Percentiles rank a stretch among this genome's conserved stretches.
phyloP scores from a whole-genome alignment of 2,329 filamentous ascomycete genomes.

The Scedosporium dehoogii region DNA sequence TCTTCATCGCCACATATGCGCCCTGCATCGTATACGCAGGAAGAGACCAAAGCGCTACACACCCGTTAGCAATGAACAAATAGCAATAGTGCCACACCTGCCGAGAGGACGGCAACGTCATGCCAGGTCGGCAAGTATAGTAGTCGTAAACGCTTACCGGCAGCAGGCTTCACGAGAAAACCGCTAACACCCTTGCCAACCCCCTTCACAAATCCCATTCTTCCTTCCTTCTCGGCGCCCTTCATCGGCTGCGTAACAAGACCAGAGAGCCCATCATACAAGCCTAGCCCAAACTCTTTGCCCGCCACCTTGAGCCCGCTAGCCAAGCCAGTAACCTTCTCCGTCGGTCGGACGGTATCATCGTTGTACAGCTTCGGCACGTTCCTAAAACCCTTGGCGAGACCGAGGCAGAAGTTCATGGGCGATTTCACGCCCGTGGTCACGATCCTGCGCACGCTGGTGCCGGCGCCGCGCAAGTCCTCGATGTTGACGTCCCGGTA shows the following conservation, averaged over 20 bases:
- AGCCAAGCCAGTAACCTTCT: constrained; percentile 68
- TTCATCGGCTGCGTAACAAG: constrained; percentile 68
- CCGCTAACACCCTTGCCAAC: constrained; percentile 78
- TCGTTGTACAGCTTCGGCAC: constrained; percentile 79
- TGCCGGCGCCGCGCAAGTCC: background rate
- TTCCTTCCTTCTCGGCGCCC: constrained; percentile 39
- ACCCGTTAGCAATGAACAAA: background rate
- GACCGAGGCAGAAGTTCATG: constrained; percentile 72
- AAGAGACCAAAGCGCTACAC: constrained; percentile 9
- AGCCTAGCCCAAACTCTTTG: constrained; percentile 65
- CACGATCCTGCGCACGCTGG: constrained; percentile 1
- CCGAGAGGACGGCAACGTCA: background rate
- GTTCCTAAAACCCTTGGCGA: constrained; percentile 83
- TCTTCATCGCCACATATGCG: constrained; percentile 66
- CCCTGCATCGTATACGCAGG: constrained; percentile 80
- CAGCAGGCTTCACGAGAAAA: constrained; percentile 70
- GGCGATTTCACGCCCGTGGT: constrained; percentile 59
- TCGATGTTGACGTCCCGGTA: constrained; percentile 4
- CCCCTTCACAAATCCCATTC: constrained; percentile 61
- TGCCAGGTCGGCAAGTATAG: background rate
- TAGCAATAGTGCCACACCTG: no score
- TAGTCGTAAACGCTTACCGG: constrained; percentile 39
- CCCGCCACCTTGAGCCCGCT: constrained; percentile 70
- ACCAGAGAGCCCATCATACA: constrained; percentile 75
- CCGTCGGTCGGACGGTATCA: constrained; percentile 64